Percentiles rank a stretch among this genome's conserved stretches.
These are phyloP conservation scores for Eucalyptus albens DNA, from an alignment of 345 rosid genomes.

Conservation along the genomic window DNA sequence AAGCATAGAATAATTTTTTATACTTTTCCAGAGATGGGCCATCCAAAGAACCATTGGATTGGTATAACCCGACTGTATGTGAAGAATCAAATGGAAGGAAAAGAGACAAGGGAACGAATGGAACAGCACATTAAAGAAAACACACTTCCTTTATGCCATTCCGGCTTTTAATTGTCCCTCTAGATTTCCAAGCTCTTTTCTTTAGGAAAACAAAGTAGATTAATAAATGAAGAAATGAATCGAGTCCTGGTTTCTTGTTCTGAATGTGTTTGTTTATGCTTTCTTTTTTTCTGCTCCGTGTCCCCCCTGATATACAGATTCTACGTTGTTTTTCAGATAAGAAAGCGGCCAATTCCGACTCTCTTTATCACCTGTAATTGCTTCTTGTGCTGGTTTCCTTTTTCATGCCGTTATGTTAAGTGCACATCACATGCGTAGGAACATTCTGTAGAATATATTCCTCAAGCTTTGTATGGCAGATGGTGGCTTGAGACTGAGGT, in stretches of 20 bases:
- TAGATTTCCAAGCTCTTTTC: conserved; percentile 33
- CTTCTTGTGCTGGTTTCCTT: conserved; percentile 3
- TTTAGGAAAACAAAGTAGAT: conserved; percentile 13
- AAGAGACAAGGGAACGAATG: not conserved
- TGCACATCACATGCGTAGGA: conserved; percentile 26
- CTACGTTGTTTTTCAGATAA: not conserved
- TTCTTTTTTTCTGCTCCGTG: not conserved
- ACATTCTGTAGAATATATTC: conserved; percentile 34
- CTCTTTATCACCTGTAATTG: not conserved
- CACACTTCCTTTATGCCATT: not conserved
- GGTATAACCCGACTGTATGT: not conserved
- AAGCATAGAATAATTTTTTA: no score
- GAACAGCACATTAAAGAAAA: conserved; percentile 5
- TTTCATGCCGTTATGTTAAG: not conserved
- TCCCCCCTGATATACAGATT: not conserved
- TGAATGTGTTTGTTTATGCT: conserved; percentile 32
- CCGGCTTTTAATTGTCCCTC: no score
- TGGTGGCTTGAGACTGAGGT: not conserved
- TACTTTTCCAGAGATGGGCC: not conserved
- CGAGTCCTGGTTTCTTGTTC: conserved; percentile 28
- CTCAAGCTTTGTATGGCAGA: not conserved
- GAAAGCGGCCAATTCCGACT: not conserved
- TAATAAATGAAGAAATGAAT: not conserved
- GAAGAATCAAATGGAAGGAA: conserved; percentile 4
- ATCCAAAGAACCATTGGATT: conserved; percentile 3